Evolutionary conservation across 306 rosid genomes (phyloP).

Genomic region (Amphicarpaea edgeworthii): DNA sequence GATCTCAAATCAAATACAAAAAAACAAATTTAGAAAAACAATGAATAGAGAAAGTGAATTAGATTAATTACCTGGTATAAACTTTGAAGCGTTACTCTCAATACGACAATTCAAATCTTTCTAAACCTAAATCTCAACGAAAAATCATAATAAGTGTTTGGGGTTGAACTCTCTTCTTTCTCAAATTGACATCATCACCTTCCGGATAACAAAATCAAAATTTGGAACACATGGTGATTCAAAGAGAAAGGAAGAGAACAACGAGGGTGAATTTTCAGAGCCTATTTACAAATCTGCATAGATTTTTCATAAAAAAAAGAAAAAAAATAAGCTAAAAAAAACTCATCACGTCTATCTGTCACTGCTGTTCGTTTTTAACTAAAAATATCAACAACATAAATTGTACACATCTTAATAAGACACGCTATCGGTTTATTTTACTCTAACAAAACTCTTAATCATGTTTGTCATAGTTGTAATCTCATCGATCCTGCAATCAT

Average conservation of each 20-base stretch:
- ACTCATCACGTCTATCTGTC: conserved; percentile 24
- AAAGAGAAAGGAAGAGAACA: conserved; percentile 26
- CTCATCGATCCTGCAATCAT: background rate
- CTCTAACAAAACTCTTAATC: background rate
- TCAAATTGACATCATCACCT: background rate
- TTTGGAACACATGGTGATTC: background rate
- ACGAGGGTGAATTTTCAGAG: background rate
- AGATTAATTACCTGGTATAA: conserved; percentile 41
- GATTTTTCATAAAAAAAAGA: background rate
- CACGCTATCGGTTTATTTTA: background rate
- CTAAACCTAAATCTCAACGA: background rate
- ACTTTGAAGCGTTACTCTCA: conserved; percentile 12
- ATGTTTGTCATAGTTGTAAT: background rate
- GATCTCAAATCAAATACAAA: background rate
- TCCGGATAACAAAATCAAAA: background rate
- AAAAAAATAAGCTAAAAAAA: conserved; percentile 16
- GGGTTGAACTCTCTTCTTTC: conserved; percentile 3
- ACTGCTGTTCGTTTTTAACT: conserved; percentile 1
- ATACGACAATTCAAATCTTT: too few species aligned
- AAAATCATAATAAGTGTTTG: background rate
- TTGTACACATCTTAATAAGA: background rate
- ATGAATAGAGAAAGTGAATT: background rate
- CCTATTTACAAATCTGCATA: background rate
- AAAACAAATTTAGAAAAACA: background rate
- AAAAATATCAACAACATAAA: conserved; percentile 17